Base-by-base conservation (phyloP, 495 filamentous ascomycete species). In the Pyrenopolyporus hunteri region DNA sequence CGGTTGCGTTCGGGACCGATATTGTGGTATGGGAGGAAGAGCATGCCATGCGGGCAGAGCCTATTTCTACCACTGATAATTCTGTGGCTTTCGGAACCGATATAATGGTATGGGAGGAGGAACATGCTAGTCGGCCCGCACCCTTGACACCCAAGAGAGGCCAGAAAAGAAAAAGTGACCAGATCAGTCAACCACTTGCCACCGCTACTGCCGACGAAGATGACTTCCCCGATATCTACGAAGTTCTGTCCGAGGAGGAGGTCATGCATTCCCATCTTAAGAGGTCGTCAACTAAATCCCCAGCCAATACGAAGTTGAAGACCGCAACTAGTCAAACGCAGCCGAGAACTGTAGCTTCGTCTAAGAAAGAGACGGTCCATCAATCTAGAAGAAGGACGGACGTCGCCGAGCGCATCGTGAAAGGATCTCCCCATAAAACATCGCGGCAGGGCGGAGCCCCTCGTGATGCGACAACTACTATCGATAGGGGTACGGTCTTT, bases 81-180 rank as follows among this genome's bases (percentile, higher is more conserved):
- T 77, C 76, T 3, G 53, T 79, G 50, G 71, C 74, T 1, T 80
- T 87, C 68, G 78, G 80, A 7, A 83, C 85, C n/a, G 74, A 84
- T 23, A 74, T 74, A 28, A 74, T 73, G 49, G 39, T 89, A 54
- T 90, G 87, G 88, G 77, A 76, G 10, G 86, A 88, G 63, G 84
- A 84, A 23, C 77, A 74, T 63, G 72, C 73, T 28, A 46, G 49
- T n/a, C 67, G 74, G 11, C 57, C 74, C 3, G 67, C 68, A 39
- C 74, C 73, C 5, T 19, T 59, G 11, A 58, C 70, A 17, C 68
- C 80, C 3, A 85, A 78, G 65, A 81, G 81, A 56, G 78, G 82
- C 8, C 86, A 84, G 72, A 93, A 92, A 73, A 73, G 90, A 40
- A 93, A 91, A 66, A 91, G 89, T 59, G 83, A 87, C 32, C 86